Evolutionary conservation across 1,139 yeast genomes (phyloP), one percentile per base, ranked within the genome.

Genomic region (Geotrichum aggregatum): DNA sequence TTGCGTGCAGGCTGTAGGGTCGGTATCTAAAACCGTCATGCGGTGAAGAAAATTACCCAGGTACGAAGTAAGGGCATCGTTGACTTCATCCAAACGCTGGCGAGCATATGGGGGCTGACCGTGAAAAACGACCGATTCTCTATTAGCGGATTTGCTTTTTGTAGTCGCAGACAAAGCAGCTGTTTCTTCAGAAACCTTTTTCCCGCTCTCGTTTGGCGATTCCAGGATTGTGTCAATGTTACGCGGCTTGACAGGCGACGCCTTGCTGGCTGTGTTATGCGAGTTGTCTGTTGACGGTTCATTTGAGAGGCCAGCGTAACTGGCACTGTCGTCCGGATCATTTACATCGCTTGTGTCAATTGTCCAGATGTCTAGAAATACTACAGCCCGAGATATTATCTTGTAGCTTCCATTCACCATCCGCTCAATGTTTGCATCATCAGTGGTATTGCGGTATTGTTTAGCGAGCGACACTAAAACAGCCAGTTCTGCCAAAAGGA

Each of bases 401-500:
- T 87, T 87, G 64, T 80, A 83, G 3, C 87, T 80, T 74, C 89
- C 78, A 49, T 82, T 69, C 30, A 87, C 84, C 56, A 91, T 72
- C 30, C 83, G 80, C 60, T 84, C 89, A 55, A 88, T 78, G 59
- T 86, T 83, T 42, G 76, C 74, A 50, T 76, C 76, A 54, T 80
- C 83, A 38, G 84, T 75, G 0, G 95, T 83, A 50, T 87, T 83
- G 63, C 84, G 82, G 65, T 82, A 85, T 53, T 86, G 88, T 62
- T 86, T 88, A 2, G 97, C 96, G 61, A 86, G 84, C 10, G 85
- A 79, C 78, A 91, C 89, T 44, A 92, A 73, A 55, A 84, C 85
- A 53, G 94, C 91, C 86, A 97, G 86, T 65, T 91, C 96, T 0
- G 96, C 91, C 44, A 92, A 77, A 54, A 92, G 71, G 21, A 83